phyloP scores from a whole-genome alignment of 345 rosid species.

The Rhodamnia argentea region DNA sequence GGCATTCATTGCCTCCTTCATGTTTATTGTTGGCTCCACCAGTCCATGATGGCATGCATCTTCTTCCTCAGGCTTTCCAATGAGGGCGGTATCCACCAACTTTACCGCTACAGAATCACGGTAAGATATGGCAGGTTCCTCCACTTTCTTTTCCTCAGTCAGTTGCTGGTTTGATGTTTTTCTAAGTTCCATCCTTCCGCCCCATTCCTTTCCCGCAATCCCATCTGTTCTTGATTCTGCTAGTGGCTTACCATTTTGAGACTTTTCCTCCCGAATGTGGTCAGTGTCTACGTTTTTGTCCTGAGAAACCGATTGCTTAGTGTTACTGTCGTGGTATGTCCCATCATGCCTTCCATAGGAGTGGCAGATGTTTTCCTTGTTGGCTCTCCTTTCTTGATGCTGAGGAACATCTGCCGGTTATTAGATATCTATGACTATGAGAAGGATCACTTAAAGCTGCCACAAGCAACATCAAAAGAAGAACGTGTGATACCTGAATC shows the following conservation, averaged over 20 bases:
- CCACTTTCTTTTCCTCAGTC: neutral
- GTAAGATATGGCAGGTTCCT: neutral
- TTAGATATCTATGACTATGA: slow-evolving; percentile 2
- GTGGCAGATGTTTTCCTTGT: slow-evolving; percentile 11
- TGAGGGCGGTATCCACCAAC: slow-evolving; percentile 61
- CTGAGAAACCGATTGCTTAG: neutral
- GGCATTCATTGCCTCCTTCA: slow-evolving; percentile 81
- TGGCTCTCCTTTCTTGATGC: slow-evolving; percentile 30
- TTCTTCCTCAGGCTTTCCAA: slow-evolving; percentile 69
- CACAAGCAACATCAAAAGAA: neutral
- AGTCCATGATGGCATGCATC: slow-evolving; percentile 81
- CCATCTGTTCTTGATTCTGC: neutral
- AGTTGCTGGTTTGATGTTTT: neutral
- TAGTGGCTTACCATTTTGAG: slow-evolving; percentile 6
- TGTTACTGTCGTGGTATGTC: neutral
- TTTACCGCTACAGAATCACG: slow-evolving; percentile 44
- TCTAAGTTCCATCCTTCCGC: neutral
- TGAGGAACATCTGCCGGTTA: slow-evolving; percentile 6
- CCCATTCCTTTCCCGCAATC: neutral
- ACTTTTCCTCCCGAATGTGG: slow-evolving; percentile 1
- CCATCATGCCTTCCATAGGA: neutral
- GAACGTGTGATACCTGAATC: slow-evolving; percentile 32
- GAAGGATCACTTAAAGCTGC: neutral
- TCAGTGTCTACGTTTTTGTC: neutral
- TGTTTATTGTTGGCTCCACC: slow-evolving; percentile 78